phyloP scores from a whole-genome alignment of 441 rosid genomes.

The Dalechampia spathulata region DNA sequence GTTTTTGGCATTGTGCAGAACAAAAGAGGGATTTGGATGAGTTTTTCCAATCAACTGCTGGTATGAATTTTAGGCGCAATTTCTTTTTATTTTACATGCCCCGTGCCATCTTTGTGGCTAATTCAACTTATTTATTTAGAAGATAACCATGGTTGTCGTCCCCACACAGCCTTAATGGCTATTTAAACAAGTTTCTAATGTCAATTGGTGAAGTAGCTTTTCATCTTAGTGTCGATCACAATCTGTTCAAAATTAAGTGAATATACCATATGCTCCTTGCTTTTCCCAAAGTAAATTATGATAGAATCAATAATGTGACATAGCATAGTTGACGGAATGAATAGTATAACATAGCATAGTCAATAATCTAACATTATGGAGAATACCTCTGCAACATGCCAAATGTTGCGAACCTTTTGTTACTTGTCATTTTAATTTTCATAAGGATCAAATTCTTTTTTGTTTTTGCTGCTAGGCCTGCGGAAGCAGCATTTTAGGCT shows the following conservation, averaged over 20 bases:
- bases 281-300: neutral
- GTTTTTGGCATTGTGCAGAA: conserved; percentile 38
- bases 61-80: conserved; percentile 27
- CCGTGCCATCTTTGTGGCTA: neutral
- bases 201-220: neutral
- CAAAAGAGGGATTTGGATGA: conserved; percentile 64
- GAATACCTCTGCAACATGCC: too few species aligned
- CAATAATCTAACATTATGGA: too few species aligned
- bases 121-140: neutral
- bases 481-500: too few species aligned
- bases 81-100: neutral
- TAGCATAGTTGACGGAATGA: too few species aligned
- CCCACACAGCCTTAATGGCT: neutral
- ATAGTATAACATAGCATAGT: too few species aligned
- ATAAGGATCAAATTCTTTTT: too few species aligned
- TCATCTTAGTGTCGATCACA: neutral
- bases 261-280: neutral
- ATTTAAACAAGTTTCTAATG: neutral
- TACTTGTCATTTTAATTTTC: too few species aligned
- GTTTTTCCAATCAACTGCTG: conserved; percentile 84
- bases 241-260: neutral
- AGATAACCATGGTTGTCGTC: too few species aligned
- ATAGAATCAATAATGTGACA: too few species aligned
- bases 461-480: too few species aligned
- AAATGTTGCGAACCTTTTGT: too few species aligned